These are phyloP conservation scores for Phytophthora nicotianae DNA, from an alignment of 352 stramenopile genomes.

Conservation along the genomic window DNA sequence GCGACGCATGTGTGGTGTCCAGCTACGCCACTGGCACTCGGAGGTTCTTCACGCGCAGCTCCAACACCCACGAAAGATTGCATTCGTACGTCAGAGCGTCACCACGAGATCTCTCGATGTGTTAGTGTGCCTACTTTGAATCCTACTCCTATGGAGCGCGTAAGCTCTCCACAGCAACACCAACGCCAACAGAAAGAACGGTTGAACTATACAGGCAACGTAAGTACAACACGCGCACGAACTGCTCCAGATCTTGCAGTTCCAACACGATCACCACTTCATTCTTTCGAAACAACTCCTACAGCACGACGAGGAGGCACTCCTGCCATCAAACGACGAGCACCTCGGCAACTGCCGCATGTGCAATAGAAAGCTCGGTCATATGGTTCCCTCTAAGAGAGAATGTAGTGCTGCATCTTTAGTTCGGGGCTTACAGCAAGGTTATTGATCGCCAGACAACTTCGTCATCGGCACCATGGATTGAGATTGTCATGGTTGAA, in stretches of 20 bases:
- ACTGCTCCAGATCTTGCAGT: conserved; percentile 11
- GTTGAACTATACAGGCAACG: background rate
- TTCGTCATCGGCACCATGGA: conserved; percentile 7
- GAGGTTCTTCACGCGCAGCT: conserved; percentile 18
- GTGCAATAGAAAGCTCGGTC: conserved; percentile 19
- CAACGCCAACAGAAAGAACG: conserved; percentile 19
- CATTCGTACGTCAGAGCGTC: conserved; percentile 24
- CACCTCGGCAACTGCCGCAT: conserved; percentile 29
- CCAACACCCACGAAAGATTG: conserved; percentile 42
- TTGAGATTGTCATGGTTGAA: conserved; percentile 12
- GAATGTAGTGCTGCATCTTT: too few species aligned
- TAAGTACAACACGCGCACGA: conserved; percentile 3
- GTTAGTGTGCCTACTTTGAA: conserved; percentile 63
- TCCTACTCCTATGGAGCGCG: conserved; percentile 63
- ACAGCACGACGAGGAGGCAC: conserved; percentile 19
- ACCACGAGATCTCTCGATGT: conserved; percentile 53
- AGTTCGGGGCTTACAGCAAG: too few species aligned
- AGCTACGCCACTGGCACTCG: conserved; percentile 18
- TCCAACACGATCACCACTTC: background rate
- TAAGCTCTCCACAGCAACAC: conserved; percentile 28
- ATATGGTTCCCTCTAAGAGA: too few species aligned
- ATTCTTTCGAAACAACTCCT: background rate
- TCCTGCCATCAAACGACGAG: conserved; percentile 28
- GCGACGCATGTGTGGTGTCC: conserved; percentile 57
- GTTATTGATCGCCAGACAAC: background rate